Percentiles rank a stretch among this genome's conserved stretches.
Evolutionary conservation across 164 flowering plant species (phyloP).

Genomic region (Cinnamomum micranthum): DNA sequence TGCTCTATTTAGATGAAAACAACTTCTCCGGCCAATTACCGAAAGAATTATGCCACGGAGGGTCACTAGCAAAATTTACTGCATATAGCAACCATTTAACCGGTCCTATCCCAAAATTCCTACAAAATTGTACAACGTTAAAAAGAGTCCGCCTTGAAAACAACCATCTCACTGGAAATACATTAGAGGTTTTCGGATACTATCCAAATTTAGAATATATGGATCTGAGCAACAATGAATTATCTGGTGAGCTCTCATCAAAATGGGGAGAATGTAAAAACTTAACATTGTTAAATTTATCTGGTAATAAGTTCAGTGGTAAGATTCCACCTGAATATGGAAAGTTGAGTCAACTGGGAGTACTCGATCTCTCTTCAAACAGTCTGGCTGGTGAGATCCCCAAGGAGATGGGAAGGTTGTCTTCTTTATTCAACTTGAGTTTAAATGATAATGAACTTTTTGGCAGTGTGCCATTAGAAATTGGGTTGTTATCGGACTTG

Average conservation of each 20-base stretch:
- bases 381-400: slow-evolving; percentile 42
- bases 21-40: slow-evolving; percentile 20
- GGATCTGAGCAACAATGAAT: neutral
- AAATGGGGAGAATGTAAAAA: neutral
- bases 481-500: slow-evolving; percentile 22
- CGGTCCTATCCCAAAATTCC: slow-evolving; percentile 21
- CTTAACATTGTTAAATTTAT: slow-evolving; percentile 16
- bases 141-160: slow-evolving; percentile 15
- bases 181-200: slow-evolving; percentile 9
- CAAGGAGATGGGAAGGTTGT: slow-evolving; percentile 22
- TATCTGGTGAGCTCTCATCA: slow-evolving; percentile 4
- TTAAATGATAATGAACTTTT: slow-evolving; percentile 29
- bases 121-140: slow-evolving; percentile 19
- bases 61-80: slow-evolving; percentile 9
- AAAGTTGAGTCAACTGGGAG: slow-evolving; percentile 12
- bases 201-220: slow-evolving; percentile 15
- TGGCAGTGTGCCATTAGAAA: slow-evolving; percentile 27
- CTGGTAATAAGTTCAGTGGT: slow-evolving; percentile 29
- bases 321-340: slow-evolving; percentile 35
- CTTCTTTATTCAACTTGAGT: slow-evolving; percentile 21
- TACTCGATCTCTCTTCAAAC: slow-evolving; percentile 31
- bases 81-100: slow-evolving; percentile 15
- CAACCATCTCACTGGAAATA: slow-evolving; percentile 18
- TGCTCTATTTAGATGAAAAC: slow-evolving; percentile 11
- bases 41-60: slow-evolving; percentile 9